These are phyloP conservation scores for Trypanosoma boissoni DNA, from an alignment of 208 protist genomes.

Conservation along the genomic window DNA sequence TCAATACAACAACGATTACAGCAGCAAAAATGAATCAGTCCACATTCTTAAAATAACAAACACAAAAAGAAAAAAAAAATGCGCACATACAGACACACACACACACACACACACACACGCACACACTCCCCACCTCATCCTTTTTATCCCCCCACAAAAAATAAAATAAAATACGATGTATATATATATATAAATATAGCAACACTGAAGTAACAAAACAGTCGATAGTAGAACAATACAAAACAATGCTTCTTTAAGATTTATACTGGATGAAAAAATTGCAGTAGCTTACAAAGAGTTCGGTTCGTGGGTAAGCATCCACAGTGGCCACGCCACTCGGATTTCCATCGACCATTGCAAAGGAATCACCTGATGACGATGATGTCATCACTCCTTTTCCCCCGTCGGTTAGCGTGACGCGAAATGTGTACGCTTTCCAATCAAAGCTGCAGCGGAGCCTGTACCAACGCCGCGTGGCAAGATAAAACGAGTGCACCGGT, in stretches of 20 bases:
- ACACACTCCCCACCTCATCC: too few species aligned
- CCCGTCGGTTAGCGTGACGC: constrained; percentile 14
- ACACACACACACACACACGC: constrained; percentile 20
- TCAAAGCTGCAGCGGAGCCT: constrained; percentile 16
- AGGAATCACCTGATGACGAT: not conserved
- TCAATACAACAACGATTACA: not conserved
- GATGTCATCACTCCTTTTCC: not conserved
- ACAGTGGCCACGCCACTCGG: constrained; percentile 24
- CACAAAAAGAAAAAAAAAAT: constrained; percentile 5
- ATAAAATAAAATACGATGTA: not conserved
- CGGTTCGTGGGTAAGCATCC: constrained; percentile 34
- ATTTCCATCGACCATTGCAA: constrained; percentile 23
- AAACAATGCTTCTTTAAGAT: not conserved
- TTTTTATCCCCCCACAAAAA: too few species aligned
- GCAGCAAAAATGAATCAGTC: too few species aligned
- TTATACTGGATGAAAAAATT: constrained; percentile 23
- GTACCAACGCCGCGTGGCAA: constrained; percentile 23
- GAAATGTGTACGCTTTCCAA: constrained; percentile 22
- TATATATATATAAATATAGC: not conserved
- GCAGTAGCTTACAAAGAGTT: constrained; percentile 45
- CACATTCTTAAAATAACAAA: constrained; percentile 13
- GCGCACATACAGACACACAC: not conserved
- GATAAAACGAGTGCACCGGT: constrained; percentile 3
- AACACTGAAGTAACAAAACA: not conserved
- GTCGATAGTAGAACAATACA: constrained; percentile 2